Evolutionary conservation across 2,329 filamentous ascomycete species (phyloP).

Genomic region (Arthroderma uncinatum): DNA sequence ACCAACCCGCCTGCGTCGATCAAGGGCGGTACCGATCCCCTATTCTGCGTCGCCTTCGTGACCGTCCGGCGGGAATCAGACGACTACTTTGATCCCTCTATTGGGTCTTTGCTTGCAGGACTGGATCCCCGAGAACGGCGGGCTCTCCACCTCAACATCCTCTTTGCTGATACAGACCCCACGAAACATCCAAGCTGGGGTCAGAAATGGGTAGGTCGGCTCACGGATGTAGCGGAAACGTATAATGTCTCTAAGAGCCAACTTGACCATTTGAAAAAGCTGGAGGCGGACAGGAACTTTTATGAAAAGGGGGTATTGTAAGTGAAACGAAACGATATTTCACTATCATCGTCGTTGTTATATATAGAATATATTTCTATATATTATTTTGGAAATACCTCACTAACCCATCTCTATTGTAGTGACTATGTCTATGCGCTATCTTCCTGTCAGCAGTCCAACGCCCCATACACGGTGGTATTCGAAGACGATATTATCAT

Average conservation of each 20-base stretch:
- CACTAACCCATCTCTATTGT: neutral
- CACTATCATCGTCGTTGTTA: neutral
- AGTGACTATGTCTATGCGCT: constrained; percentile 25
- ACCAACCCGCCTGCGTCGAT: constrained; percentile 8
- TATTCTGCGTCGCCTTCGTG: constrained; percentile 19
- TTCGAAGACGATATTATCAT: constrained; percentile 32
- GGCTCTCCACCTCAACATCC: constrained; percentile 16
- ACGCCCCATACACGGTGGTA: constrained; percentile 25
- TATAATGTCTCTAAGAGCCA: constrained; percentile 18
- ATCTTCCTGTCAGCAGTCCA: constrained; percentile 20
- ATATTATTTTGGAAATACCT: neutral
- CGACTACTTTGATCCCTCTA: constrained; percentile 20
- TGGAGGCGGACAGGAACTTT: constrained; percentile 20
- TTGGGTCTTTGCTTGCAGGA: constrained; percentile 20
- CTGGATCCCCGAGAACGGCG: constrained; percentile 17
- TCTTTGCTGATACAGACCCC: constrained; percentile 21
- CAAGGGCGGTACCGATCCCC: constrained; percentile 8
- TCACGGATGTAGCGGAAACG: constrained; percentile 14
- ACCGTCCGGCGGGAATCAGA: constrained; percentile 18
- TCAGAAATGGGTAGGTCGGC: constrained; percentile 18
- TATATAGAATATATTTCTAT: neutral
- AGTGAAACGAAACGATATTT: constrained; percentile 7
- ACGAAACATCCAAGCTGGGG: constrained; percentile 20
- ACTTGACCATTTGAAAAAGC: constrained; percentile 17
- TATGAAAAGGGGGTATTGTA: constrained; percentile 27